These are phyloP conservation scores for Waltiozyma sp. DNA, from an alignment of 1,139 yeast genomes.

Conservation along the genomic window DNA sequence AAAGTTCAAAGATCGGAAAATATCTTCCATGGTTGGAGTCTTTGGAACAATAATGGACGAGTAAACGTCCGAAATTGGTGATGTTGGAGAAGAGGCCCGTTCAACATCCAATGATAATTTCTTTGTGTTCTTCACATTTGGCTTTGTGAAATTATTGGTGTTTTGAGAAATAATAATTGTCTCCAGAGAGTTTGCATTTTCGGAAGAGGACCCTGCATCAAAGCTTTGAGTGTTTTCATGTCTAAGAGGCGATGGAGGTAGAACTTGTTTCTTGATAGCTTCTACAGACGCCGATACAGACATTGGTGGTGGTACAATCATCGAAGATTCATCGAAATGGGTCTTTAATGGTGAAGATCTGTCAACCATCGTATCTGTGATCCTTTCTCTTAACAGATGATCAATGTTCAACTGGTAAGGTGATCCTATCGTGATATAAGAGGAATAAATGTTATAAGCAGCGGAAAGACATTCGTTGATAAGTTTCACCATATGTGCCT, in stretches of 20 bases:
- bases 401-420: constrained; percentile 67
- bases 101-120: constrained; percentile 13
- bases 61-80: background rate
- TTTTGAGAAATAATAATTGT: background rate
- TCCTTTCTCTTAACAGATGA: constrained; percentile 38
- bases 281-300: background rate
- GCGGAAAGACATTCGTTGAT: constrained; percentile 43
- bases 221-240: background rate
- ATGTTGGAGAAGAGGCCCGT: background rate
- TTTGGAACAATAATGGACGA: constrained; percentile 3
- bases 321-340: constrained; percentile 6
- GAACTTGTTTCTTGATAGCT: background rate
- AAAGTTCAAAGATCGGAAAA: constrained; percentile 22
- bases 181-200: background rate
- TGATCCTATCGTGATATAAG: constrained; percentile 59
- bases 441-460: constrained; percentile 54
- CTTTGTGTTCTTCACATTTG: constrained; percentile 9
- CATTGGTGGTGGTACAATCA: background rate
- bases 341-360: constrained; percentile 22
- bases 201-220: background rate
- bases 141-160: background rate
- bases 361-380: constrained; percentile 34
- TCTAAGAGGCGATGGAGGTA: background rate
- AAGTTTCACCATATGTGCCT: constrained; percentile 26
- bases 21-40: constrained; percentile 18